Evolutionary conservation across 2,329 filamentous ascomycete species (phyloP).

Genomic region (Colletotrichum brevisporum): DNA sequence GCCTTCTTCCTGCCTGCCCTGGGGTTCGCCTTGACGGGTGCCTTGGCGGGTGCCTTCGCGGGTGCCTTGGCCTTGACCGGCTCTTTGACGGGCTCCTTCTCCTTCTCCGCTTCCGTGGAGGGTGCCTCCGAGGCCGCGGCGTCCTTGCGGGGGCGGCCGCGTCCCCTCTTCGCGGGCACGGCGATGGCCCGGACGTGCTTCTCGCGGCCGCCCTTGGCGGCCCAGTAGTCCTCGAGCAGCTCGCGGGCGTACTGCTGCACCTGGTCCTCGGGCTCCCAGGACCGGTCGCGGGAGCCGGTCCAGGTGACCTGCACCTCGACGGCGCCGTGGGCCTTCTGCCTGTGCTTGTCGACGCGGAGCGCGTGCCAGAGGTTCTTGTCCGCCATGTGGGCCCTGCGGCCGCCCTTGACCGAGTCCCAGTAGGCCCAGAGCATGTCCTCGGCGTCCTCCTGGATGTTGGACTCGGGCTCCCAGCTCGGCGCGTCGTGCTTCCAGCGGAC

Average conservation of each 20-base stretch:
- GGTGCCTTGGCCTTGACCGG: background rate
- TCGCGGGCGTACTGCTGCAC: constrained; percentile 22
- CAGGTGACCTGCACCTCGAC: constrained; percentile 30
- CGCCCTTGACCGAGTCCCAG: constrained; percentile 41
- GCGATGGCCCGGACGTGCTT: constrained; percentile 38
- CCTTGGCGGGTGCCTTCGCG: background rate
- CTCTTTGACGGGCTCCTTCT: background rate
- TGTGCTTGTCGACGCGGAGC: constrained; percentile 38
- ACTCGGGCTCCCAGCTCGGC: constrained; percentile 51
- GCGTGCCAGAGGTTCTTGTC: constrained; percentile 42
- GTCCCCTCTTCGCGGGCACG: constrained; percentile 16
- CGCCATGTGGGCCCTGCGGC: constrained; percentile 33
- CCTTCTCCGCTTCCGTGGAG: background rate
- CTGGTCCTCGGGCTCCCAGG: constrained; percentile 40
- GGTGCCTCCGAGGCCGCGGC: background rate
- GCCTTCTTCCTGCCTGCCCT: constrained; percentile 6
- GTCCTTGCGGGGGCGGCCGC: constrained; percentile 33
- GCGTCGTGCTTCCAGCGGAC: constrained; percentile 49
- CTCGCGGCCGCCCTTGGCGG: constrained; percentile 47
- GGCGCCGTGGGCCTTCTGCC: constrained; percentile 23
- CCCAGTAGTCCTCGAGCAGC: constrained; percentile 49
- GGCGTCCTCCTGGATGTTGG: constrained; percentile 51
- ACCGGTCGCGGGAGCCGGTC: constrained; percentile 36
- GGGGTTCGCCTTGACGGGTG: background rate
- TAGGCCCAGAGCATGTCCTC: constrained; percentile 47